Evolutionary conservation across 208 protist genomes (phyloP), one percentile per base, ranked within the genome.

Genomic region (Trypanosoma cruzi): DNA sequence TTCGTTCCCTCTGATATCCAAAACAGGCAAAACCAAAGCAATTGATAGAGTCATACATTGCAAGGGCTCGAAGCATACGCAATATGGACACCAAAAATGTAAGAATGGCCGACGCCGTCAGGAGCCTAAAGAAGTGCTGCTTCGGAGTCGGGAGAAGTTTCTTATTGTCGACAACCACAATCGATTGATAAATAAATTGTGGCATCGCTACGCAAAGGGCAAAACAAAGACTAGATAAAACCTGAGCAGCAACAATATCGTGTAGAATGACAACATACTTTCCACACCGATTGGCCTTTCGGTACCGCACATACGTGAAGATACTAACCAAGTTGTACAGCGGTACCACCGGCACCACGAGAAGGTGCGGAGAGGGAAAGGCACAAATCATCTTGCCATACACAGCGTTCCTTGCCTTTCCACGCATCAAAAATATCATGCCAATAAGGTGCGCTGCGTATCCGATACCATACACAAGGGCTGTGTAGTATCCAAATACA

Each of bases 21-120:
- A 90, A 94, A 71, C 84, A 82, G 6, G 89, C 82, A 60, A 92
- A 92, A 52, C 89, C 89, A 37, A 92, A 76, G 18, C 70, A 68
- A 68, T 79, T 84, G 37, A 86, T 84, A 10, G 86, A 94, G 54
- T 87, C 85, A 62, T 80, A 80, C 26, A 68, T 75, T 52, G 84
- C 62, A 63, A 85, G 62, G 56, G 82, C 71, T 54, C 76, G 73
- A 18, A 71, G 44, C 46, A 89, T 77, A 24, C 89, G 84, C 20
- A 89, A 34, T 18, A 92, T 48, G 10, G 82, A 62, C 26, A 89
- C 31, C 31, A 64, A 36, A 71, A 73, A 88, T 67, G 90, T 84
- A 2, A 56, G 24, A 55, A 80, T 60, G 8, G 72, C 60, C 8
- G 79, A 53, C 1, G 75, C 71, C 6, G 60, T 34, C 16, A 94